Evolutionary conservation across 768 basidiomycete genomes (phyloP).

Genomic region (Tylopilus balloui): DNA sequence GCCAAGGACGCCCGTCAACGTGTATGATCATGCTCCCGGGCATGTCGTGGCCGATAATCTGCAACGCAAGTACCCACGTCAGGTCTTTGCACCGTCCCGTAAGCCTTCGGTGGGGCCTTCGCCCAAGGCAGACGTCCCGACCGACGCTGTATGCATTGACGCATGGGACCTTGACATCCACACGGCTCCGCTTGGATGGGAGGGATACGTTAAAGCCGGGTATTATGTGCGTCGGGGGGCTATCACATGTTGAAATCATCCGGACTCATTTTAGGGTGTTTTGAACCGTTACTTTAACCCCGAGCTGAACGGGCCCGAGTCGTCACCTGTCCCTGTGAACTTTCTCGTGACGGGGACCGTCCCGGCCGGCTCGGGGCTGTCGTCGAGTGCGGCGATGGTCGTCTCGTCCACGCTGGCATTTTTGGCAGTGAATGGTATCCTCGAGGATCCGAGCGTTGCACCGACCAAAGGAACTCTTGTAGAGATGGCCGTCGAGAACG

Average conservation of each 20-base stretch:
- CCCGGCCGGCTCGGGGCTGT: slow-evolving; percentile 82
- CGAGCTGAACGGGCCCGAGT: slow-evolving; percentile 4
- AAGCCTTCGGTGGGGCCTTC: slow-evolving; percentile 23
- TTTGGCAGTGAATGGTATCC: slow-evolving; percentile 69
- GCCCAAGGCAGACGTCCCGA: slow-evolving; percentile 28
- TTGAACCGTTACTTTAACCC: slow-evolving; percentile 54
- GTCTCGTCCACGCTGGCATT: slow-evolving; percentile 82
- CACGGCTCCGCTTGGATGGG: slow-evolving; percentile 68
- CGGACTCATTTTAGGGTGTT: slow-evolving; percentile 47
- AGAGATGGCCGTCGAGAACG: slow-evolving; percentile 76
- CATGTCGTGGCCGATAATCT: slow-evolving; percentile 62
- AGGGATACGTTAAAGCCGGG: slow-evolving; percentile 84
- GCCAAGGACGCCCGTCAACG: slow-evolving; percentile 29
- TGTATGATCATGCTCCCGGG: slow-evolving; percentile 37
- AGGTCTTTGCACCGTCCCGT: slow-evolving; percentile 52
- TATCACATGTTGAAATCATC: neutral
- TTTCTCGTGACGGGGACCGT: slow-evolving; percentile 77
- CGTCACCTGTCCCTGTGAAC: slow-evolving; percentile 57
- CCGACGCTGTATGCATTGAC: slow-evolving; percentile 38
- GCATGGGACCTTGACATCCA: slow-evolving; percentile 71
- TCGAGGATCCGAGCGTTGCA: slow-evolving; percentile 20
- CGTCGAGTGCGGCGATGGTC: slow-evolving; percentile 87
- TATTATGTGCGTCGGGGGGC: slow-evolving; percentile 63
- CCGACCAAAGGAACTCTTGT: slow-evolving; percentile 67
- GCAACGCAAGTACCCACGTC: slow-evolving; percentile 53